Percentiles rank a stretch among this genome's conserved stretches.
These are phyloP conservation scores for Lasiosphaeria ovina DNA, from an alignment of 495 filamentous ascomycete species.

Conservation along the genomic window DNA sequence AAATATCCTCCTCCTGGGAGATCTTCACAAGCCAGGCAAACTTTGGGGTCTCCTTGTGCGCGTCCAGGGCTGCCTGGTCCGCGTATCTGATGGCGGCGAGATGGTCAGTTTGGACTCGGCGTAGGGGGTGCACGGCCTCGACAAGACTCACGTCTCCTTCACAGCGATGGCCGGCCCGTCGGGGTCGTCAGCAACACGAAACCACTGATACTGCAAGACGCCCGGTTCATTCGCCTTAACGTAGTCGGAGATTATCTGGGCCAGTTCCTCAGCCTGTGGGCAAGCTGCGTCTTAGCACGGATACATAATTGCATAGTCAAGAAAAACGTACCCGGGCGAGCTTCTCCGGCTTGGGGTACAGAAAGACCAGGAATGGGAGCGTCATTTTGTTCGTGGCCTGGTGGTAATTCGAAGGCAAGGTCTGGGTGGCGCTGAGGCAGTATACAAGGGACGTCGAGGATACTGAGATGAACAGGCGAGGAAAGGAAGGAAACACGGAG, in stretches of 20 bases:
- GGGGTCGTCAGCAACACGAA: constrained; percentile 9
- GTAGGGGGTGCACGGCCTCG: neutral
- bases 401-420: neutral
- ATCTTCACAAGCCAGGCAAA: constrained; percentile 17
- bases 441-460: no score
- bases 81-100: constrained; percentile 14
- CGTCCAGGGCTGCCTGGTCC: constrained; percentile 23
- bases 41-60: constrained; percentile 23
- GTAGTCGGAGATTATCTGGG: constrained; percentile 11
- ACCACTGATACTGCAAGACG: constrained; percentile 29
- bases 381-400: constrained; percentile 14
- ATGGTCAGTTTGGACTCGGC: neutral
- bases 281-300: neutral
- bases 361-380: constrained; percentile 17
- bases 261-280: constrained; percentile 22
- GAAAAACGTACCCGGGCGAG: constrained; percentile 22
- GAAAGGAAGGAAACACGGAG: no score
- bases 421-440: no score
- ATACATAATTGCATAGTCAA: neutral
- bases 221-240: constrained; percentile 28
- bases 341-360: constrained; percentile 26
- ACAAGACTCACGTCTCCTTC: constrained; percentile 22
- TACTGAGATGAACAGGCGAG: no score
- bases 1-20: constrained; percentile 19
- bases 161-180: constrained; percentile 21